These are phyloP conservation scores for Phialophora chinensis DNA, from an alignment of 2,329 filamentous ascomycete genomes.

Conservation along the genomic window DNA sequence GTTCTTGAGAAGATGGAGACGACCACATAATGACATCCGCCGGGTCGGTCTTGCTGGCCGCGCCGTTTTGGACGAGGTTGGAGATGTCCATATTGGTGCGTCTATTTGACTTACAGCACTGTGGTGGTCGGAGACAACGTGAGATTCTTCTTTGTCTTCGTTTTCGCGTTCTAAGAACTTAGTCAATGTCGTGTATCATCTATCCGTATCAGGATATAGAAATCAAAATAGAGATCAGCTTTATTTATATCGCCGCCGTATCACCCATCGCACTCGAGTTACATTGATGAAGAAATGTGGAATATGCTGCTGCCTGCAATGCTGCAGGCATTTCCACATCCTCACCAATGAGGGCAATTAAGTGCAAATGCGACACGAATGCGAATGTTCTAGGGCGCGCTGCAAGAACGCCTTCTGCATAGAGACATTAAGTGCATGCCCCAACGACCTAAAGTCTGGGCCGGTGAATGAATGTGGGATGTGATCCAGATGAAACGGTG, in stretches of 20 bases:
- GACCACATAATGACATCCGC: neutral
- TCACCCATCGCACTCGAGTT: neutral
- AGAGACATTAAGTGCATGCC: neutral
- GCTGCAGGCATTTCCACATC: neutral
- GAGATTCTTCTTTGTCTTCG: neutral
- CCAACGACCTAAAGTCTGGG: neutral
- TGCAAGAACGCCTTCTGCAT: neutral
- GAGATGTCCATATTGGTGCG: neutral
- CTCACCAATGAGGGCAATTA: neutral
- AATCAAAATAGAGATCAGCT: neutral
- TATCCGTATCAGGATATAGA: neutral
- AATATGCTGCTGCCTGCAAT: conserved; percentile 1
- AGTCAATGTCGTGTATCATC: neutral
- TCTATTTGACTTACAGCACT: neutral
- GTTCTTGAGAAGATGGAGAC: neutral
- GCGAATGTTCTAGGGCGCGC: neutral
- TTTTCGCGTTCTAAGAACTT: neutral
- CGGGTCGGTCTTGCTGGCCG: neutral
- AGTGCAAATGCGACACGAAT: neutral
- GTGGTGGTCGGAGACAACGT: neutral
- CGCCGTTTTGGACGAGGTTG: neutral
- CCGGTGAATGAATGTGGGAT: neutral
- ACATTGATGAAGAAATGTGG: neutral
- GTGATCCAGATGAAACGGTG: no score
- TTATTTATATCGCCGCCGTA: neutral